Evolutionary conservation across 805 yeast genomes (phyloP).

Genomic region (Barnettozyma salicaria): DNA sequence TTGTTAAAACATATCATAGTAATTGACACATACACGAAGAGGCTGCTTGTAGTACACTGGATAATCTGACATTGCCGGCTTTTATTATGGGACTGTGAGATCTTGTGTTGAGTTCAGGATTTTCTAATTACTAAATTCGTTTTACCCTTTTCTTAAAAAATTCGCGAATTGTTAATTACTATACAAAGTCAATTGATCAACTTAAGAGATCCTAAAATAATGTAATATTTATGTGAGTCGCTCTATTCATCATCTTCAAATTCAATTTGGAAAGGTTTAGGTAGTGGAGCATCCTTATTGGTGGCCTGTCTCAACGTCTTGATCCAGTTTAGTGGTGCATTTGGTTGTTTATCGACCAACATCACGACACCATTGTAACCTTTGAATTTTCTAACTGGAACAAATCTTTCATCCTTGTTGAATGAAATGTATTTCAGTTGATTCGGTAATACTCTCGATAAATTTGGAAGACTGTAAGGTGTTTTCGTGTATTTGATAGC

Average conservation of each 20-base stretch:
- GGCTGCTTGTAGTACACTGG: constrained; percentile 60
- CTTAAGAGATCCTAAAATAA: no score
- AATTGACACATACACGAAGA: constrained; percentile 44
- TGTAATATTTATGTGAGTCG: no score
- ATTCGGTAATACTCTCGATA: constrained; percentile 84
- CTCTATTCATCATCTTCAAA: constrained; percentile 9
- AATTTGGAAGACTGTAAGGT: constrained; percentile 66
- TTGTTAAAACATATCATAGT: not conserved
- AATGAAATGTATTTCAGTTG: constrained; percentile 83
- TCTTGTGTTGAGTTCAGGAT: not conserved
- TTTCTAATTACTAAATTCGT: no score
- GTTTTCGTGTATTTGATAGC: constrained; percentile 51
- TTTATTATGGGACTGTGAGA: not conserved
- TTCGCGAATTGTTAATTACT: no score
- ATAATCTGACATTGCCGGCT: constrained; percentile 17
- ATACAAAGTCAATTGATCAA: no score
- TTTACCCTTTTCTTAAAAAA: not conserved
- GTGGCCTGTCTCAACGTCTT: constrained; percentile 79
- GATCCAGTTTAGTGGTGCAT: constrained; percentile 56
- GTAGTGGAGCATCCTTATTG: constrained; percentile 67
- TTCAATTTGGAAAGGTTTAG: constrained; percentile 59
- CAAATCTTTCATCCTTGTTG: constrained; percentile 65
- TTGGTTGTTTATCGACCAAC: constrained; percentile 56
- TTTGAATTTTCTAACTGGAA: constrained; percentile 74
- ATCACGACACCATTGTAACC: constrained; percentile 68